These are phyloP conservation scores for Mentha longifolia DNA, from an alignment of 257 asterid genomes.

Conservation along the genomic window DNA sequence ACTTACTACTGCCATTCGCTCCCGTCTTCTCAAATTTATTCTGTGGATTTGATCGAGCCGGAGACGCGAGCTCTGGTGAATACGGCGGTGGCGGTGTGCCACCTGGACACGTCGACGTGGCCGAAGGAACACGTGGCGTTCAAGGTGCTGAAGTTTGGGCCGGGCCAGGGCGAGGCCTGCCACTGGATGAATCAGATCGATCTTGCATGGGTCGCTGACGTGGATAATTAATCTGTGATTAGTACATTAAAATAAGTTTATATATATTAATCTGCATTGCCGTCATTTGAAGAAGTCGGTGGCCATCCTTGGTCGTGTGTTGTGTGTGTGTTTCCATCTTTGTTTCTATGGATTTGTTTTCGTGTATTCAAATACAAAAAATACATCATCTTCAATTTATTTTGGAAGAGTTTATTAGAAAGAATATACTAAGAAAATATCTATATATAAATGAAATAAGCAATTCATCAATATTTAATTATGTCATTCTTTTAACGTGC, in stretches of 20 bases:
- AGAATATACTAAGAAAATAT: no score
- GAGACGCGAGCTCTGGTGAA: slow-evolving; percentile 3
- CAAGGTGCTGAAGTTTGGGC: slow-evolving; percentile 30
- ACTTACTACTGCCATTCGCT: slow-evolving; percentile 50
- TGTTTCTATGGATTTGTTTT: not conserved
- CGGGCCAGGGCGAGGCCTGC: slow-evolving; percentile 46
- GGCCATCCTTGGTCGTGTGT: not conserved
- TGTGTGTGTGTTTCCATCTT: not conserved
- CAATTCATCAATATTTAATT: no score
- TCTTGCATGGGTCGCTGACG: slow-evolving; percentile 36
- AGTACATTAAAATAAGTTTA: no score
- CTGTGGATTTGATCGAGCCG: slow-evolving; percentile 40
- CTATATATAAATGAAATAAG: no score
- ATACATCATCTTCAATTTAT: no score
- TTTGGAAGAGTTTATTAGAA: no score
- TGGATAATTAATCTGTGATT: no score
- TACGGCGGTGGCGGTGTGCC: slow-evolving; percentile 36
- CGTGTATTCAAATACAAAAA: no score
- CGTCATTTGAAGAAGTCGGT: not conserved
- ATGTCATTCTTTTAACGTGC: no score
- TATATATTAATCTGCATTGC: no score
- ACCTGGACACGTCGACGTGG: slow-evolving; percentile 45
- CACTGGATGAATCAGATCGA: slow-evolving; percentile 39
- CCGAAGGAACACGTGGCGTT: slow-evolving; percentile 41
- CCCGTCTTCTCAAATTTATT: slow-evolving; percentile 38